phyloP scores from a whole-genome alignment of 2,329 filamentous ascomycete species.

The Dactylellina leptospora region DNA sequence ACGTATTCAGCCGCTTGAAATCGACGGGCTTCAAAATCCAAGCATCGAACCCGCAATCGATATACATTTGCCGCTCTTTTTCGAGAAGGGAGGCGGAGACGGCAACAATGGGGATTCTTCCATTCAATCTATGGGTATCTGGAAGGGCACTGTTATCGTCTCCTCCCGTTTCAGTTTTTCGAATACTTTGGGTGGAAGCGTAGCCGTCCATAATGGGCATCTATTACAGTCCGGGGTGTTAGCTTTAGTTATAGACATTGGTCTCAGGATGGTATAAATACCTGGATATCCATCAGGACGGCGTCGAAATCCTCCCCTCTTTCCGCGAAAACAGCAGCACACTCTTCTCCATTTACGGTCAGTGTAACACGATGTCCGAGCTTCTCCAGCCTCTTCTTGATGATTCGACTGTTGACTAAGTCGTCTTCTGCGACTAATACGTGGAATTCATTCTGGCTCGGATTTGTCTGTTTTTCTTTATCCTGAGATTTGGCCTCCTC shows the following conservation, averaged over 20 bases:
- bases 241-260: slow-evolving; percentile 25
- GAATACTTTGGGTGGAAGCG: slow-evolving; percentile 82
- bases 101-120: slow-evolving; percentile 80
- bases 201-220: slow-evolving; percentile 93
- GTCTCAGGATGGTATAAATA: slow-evolving; percentile 60
- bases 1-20: slow-evolving; percentile 74
- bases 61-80: slow-evolving; percentile 72
- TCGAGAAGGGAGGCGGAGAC: slow-evolving; percentile 85
- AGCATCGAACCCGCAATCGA: slow-evolving; percentile 82
- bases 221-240: no score
- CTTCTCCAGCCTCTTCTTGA: slow-evolving; percentile 81
- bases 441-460: slow-evolving; percentile 63
- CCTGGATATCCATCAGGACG: slow-evolving; percentile 92
- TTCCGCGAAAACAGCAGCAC: slow-evolving; percentile 74
- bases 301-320: slow-evolving; percentile 74
- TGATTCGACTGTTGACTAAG: slow-evolving; percentile 82
- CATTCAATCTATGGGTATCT: slow-evolving; percentile 68
- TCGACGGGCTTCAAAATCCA: slow-evolving; percentile 92
- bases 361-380: slow-evolving; percentile 75
- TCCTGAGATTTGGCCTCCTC: slow-evolving; percentile 17
- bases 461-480: not conserved
- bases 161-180: slow-evolving; percentile 71
- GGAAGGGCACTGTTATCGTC: slow-evolving; percentile 61
- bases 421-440: slow-evolving; percentile 88
- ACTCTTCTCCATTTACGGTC: slow-evolving; percentile 85